Conservation (phyloP, 805 yeast species). For the Myxozyma lipomycoides region DNA sequence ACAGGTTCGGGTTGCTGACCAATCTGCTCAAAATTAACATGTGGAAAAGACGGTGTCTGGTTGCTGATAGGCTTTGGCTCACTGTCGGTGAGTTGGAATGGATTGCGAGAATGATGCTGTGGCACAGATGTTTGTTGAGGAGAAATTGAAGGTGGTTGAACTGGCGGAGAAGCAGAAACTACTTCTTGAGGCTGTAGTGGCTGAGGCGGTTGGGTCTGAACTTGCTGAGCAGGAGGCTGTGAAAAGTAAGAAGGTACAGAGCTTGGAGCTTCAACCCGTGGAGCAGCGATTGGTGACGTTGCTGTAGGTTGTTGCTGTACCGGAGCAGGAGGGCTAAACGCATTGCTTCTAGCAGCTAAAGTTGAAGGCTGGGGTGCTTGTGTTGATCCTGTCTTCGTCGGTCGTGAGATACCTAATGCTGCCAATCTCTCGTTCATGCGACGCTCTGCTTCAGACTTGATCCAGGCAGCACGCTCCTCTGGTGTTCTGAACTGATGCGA, state of each 20-base stretch:
- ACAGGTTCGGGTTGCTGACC: background rate
- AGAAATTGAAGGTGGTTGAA: slow-evolving; percentile 4
- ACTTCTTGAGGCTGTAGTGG: slow-evolving; percentile 1
- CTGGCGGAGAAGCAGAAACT: slow-evolving; percentile 10
- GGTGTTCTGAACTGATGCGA: slow-evolving; percentile 43
- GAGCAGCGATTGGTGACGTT: slow-evolving; percentile 11
- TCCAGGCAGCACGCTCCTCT: slow-evolving; percentile 70
- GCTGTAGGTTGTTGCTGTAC: background rate
- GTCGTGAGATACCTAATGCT: slow-evolving; percentile 56
- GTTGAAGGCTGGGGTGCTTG: slow-evolving; percentile 32
- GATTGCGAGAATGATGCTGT: slow-evolving; percentile 12
- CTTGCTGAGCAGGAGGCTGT: slow-evolving; percentile 12
- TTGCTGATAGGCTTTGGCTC: background rate
- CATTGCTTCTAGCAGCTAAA: slow-evolving; percentile 34
- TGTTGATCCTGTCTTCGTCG: slow-evolving; percentile 15
- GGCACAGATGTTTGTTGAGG: background rate
- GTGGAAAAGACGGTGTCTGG: background rate
- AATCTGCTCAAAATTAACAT: slow-evolving; percentile 6
- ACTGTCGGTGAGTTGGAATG: slow-evolving; percentile 8
- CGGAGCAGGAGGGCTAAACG: slow-evolving; percentile 27
- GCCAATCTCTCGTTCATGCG: slow-evolving; percentile 85
- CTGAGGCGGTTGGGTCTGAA: background rate
- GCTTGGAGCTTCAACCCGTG: slow-evolving; percentile 10
- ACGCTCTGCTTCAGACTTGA: slow-evolving; percentile 75
- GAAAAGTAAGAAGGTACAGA: slow-evolving; percentile 27